These are phyloP conservation scores for Trichosporon sp. DNA, from an alignment of 1,284 basidiomycete genomes.

Conservation along the genomic window DNA sequence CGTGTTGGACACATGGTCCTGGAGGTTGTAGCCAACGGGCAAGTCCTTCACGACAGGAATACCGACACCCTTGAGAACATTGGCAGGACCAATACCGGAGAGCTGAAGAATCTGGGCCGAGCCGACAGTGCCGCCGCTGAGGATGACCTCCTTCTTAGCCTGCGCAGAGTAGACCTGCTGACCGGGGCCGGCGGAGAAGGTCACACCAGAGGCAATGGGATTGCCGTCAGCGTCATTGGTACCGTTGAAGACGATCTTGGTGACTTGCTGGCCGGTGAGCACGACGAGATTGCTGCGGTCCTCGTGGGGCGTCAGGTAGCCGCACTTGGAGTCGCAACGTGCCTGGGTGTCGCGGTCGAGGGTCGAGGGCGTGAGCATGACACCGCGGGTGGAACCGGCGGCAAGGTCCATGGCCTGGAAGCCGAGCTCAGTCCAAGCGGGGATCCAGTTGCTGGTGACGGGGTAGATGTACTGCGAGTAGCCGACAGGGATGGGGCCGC, in stretches of 20 bases:
- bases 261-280: slow-evolving; percentile 56
- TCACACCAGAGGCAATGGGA: slow-evolving; percentile 57
- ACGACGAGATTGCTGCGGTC: slow-evolving; percentile 61
- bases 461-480: slow-evolving; percentile 50
- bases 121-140: slow-evolving; percentile 58
- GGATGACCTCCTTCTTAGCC: slow-evolving; percentile 54
- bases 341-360: slow-evolving; percentile 62
- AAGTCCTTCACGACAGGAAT: slow-evolving; percentile 53
- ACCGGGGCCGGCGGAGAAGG: slow-evolving; percentile 51
- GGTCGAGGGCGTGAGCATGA: slow-evolving; percentile 56
- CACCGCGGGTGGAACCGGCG: slow-evolving; percentile 35
- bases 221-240: slow-evolving; percentile 47
- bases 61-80: slow-evolving; percentile 54
- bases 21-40: slow-evolving; percentile 69
- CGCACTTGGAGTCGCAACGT: slow-evolving; percentile 62
- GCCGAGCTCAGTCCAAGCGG: slow-evolving; percentile 50
- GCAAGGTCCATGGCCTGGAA: slow-evolving; percentile 50
- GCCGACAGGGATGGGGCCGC: slow-evolving; percentile 51
- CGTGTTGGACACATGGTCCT: slow-evolving; percentile 59
- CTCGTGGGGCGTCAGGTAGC: slow-evolving; percentile 62
- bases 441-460: slow-evolving; percentile 55
- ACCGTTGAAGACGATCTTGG: slow-evolving; percentile 60
- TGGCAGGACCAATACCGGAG: slow-evolving; percentile 64
- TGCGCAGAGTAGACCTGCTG: slow-evolving; percentile 48
- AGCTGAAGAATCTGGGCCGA: slow-evolving; percentile 63